Evolutionary conservation across 108 stramenopile species (phyloP), one percentile per base, ranked within the genome.

Genomic region (Chaetoceros muelleri): DNA sequence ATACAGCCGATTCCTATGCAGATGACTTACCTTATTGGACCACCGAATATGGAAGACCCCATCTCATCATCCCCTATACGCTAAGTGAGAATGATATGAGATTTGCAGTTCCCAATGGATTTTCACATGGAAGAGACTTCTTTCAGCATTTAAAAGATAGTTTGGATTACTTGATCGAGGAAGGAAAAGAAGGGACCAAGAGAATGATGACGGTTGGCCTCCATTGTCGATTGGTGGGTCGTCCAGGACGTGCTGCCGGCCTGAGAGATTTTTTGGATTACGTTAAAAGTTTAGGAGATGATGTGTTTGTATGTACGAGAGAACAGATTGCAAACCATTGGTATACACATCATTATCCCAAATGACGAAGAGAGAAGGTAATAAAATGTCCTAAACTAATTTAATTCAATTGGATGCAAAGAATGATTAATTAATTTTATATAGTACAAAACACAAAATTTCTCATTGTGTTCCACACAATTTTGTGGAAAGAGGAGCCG

Each of bases 21-120:
- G 95, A 96, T 60, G 95, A 96, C 75, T 71, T 96, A 13, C 95
- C 95, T 2, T 93, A 92, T 69, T 96, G 93, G 92, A 87, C 56
- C 16, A 67, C 61, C 52, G 90, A 94, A 20, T 73, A 83, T 64
- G 78, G 78, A 28, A 66, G 64, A 30, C 87, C 90, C 18, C 95
- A 95, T 65, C 57, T 96, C 30, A 70, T 94, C 27, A 93, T 96
- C 52, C 95, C 95, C 1, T 96, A 96, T 73, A 90, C 95, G 2
- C 60, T 96, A 44, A 84, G 78, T 45, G 91, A 91, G 48, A 96
- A 96, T 73, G 95, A 96, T 60, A 96, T 96, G 95, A 55, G 82
- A 51, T 96, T 92, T 61, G 85, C 83, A 2, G 80, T 71, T 24
- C 78, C 87, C 18, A 81, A 79, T 66, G 93, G 93, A 44, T 94